Conservation (phyloP, 352 stramenopile species). For the Globisporangium okanoganense region DNA sequence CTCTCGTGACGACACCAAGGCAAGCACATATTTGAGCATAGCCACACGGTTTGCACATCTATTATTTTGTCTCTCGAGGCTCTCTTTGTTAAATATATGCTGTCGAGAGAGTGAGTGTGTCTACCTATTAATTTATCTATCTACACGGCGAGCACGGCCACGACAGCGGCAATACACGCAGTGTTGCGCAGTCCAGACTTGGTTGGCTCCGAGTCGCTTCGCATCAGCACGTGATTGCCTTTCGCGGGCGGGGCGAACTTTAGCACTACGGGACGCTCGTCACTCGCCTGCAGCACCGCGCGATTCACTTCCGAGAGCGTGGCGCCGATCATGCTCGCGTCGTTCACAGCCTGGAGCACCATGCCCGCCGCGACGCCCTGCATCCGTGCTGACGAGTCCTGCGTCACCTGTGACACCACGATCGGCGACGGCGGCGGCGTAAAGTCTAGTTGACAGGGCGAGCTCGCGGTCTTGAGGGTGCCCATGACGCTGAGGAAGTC, state of each 20-base stretch:
- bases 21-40: background rate
- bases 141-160: constrained; percentile 30
- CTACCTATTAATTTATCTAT: background rate
- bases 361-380: constrained; percentile 32
- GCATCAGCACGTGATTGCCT: constrained; percentile 1
- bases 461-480: constrained; percentile 26
- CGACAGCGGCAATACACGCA: constrained; percentile 40
- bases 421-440: constrained; percentile 42
- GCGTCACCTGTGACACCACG: constrained; percentile 29
- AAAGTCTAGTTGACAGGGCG: constrained; percentile 46
- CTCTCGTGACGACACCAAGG: background rate
- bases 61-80: background rate
- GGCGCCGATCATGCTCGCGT: constrained; percentile 29
- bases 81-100: constrained; percentile 22
- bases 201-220: constrained; percentile 9
- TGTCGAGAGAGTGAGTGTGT: constrained; percentile 5
- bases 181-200: constrained; percentile 29
- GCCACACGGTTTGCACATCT: background rate
- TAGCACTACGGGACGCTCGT: constrained; percentile 18
- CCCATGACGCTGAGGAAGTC: constrained; percentile 35
- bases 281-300: constrained; percentile 24
- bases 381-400: constrained; percentile 12
- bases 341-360: constrained; percentile 35
- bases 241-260: constrained; percentile 22
- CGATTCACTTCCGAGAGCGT: constrained; percentile 28